A percentile compares a stretch with the other conserved stretches of the same genome.
phyloP scores from a whole-genome alignment of 306 rosid genomes.

The Cicer chorassanicum region DNA sequence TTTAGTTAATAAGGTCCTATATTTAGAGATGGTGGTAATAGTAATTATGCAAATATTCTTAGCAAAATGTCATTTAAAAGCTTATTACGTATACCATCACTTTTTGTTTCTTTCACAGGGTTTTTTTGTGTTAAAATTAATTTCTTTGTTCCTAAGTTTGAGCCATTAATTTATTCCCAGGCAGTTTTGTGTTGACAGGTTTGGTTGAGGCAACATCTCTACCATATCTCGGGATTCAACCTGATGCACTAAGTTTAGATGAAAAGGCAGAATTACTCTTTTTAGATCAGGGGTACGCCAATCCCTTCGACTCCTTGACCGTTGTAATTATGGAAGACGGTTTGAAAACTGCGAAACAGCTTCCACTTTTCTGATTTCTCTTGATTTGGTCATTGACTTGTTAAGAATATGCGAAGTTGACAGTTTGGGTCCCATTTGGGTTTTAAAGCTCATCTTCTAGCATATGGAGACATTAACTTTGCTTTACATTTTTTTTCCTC shows the following conservation, averaged over 20 bases:
- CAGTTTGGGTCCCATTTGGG: conserved; percentile 8
- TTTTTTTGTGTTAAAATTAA: conserved; percentile 19
- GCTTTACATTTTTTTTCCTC: background rate
- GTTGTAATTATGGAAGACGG: conserved; percentile 33
- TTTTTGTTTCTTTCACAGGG: background rate
- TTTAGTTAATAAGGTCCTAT: too few relatives aligned
- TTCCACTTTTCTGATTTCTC: conserved; percentile 20
- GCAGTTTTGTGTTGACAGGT: conserved; percentile 98
- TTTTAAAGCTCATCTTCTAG: background rate
- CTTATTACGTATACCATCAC: background rate
- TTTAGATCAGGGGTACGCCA: conserved; percentile 75
- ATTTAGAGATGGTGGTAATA: too few relatives aligned
- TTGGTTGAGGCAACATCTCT: conserved; percentile 79
- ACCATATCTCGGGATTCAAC: conserved; percentile 80
- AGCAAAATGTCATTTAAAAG: background rate
- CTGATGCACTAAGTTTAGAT: conserved; percentile 74
- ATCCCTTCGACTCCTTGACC: conserved; percentile 28
- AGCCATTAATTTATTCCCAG: conserved; percentile 75
- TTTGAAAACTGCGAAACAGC: conserved; percentile 36
- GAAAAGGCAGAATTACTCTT: conserved; percentile 88
- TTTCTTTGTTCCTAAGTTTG: conserved; percentile 36
- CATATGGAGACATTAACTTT: background rate
- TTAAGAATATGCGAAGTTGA: conserved; percentile 26
- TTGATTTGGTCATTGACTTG: conserved; percentile 26
- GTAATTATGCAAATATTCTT: background rate